A percentile compares a stretch with the other conserved stretches of the same genome.
Conservation (phyloP, 1,139 yeast species). For the Pichia sp. region DNA sequence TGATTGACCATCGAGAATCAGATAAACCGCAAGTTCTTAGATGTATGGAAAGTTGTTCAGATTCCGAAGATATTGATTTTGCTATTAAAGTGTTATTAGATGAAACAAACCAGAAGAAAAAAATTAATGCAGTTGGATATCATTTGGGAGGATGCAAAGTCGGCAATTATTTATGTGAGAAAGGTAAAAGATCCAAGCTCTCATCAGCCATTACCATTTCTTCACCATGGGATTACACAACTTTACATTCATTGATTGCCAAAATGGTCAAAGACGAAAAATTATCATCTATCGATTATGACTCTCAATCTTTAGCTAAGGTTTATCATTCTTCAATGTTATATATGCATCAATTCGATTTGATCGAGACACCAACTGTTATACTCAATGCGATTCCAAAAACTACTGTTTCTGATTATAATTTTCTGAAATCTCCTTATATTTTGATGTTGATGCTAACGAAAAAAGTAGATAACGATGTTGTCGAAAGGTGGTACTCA, state of each 20-base stretch:
- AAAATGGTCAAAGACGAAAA: background rate
- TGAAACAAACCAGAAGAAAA: background rate
- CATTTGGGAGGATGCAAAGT: background rate
- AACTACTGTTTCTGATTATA: background rate
- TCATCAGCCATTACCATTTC: background rate
- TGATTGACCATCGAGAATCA: background rate
- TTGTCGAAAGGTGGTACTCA: background rate
- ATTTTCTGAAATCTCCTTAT: background rate
- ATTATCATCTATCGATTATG: background rate
- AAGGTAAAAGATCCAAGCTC: background rate
- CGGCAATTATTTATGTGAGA: background rate
- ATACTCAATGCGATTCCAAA: background rate
- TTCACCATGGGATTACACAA: background rate
- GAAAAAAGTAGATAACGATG: background rate
- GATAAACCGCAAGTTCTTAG: background rate
- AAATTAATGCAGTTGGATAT: background rate
- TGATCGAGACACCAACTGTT: background rate
- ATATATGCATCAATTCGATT: background rate
- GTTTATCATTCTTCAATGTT: background rate
- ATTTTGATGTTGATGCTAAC: background rate
- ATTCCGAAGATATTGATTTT: background rate
- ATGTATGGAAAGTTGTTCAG: background rate
- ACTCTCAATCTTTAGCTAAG: background rate
- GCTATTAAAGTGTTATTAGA: background rate
- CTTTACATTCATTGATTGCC: background rate